Conservation (phyloP, 495 filamentous ascomycete genomes). For the Penicillium odoratum region DNA sequence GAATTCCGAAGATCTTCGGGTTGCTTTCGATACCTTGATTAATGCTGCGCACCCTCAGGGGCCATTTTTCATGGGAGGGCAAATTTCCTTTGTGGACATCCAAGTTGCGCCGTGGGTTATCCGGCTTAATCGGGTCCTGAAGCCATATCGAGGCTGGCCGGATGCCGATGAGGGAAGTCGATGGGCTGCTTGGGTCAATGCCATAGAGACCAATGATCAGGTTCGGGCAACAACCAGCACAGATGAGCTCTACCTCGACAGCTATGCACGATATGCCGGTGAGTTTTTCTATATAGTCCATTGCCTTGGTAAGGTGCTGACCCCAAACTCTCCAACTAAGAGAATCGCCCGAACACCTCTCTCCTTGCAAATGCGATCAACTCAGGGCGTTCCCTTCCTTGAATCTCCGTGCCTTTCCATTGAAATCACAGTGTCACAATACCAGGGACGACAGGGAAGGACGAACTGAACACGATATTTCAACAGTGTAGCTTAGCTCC, state of each 20-base stretch:
- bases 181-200: conserved; percentile 78
- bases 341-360: conserved; percentile 62
- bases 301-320: conserved; percentile 17
- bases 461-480: background rate
- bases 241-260: conserved; percentile 72
- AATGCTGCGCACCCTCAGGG: conserved; percentile 68
- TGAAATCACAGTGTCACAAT: background rate
- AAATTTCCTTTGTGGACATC: conserved; percentile 78
- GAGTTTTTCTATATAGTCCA: conserved; percentile 25
- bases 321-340: conserved; percentile 24
- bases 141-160: conserved; percentile 79
- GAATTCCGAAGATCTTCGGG: conserved; percentile 62
- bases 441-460: background rate
- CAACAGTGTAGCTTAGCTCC: conserved; percentile 28
- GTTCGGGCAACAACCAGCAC: conserved; percentile 76
- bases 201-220: conserved; percentile 72
- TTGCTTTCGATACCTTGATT: conserved; percentile 71
- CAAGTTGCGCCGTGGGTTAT: conserved; percentile 88
- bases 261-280: conserved; percentile 67
- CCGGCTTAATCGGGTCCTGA: conserved; percentile 70
- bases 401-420: background rate
- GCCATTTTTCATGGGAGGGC: conserved; percentile 77
- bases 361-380: conserved; percentile 60
- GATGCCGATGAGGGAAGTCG: conserved; percentile 68
- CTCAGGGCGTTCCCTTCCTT: conserved; percentile 54